Base-by-base conservation (phyloP, 805 yeast genomes). In the Pichia californica region DNA sequence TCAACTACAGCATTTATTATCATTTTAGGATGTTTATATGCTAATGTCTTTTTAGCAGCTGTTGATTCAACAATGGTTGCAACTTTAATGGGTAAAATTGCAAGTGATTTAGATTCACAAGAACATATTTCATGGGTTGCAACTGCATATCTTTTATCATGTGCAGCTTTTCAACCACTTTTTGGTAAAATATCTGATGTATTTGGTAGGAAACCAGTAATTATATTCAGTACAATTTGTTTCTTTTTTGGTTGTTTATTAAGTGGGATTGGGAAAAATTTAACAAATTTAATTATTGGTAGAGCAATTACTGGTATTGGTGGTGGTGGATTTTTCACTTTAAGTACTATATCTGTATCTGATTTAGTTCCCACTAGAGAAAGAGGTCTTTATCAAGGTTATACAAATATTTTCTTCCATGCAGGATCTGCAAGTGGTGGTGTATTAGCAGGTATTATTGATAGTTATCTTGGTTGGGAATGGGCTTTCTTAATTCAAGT, bases 291-390 rank as follows among this genome's bases (percentile, higher is more conserved):
- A 61, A 56, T 74, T 54, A 48, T 74, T 25, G 83, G 83, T 4
- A 67, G 87, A 53, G 77, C 86, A 48, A 69, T 88, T 40, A 80
- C 94, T 21, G 96, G 96, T 16, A 73, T 84, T 44, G 96, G 96
- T 20, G 95, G 93, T 10, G 93, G 95, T 6, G 96, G 96, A 1
- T 74, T 88, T 55, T 77, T 81, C 40, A 73, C 89, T 0, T 66
- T 87, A 52, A 75, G 86, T 15, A 81, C 95, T 7, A 83, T 88
- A 45, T 73, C 88, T 3, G 73, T 83, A 52, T 77, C 86, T 23
- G 96, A 88, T 61, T 67, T 86, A 37, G 81, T 88, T 23, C 80
- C 93, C 2, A 71, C 83, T 48, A 70, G 93, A 43, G 77, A 81
- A 33, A 70, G 96, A 46, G 95, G 94, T 2, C 61, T 85, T 26